phyloP scores from a whole-genome alignment of 2,329 filamentous ascomycete species.

The Aspergillus amoenus region DNA sequence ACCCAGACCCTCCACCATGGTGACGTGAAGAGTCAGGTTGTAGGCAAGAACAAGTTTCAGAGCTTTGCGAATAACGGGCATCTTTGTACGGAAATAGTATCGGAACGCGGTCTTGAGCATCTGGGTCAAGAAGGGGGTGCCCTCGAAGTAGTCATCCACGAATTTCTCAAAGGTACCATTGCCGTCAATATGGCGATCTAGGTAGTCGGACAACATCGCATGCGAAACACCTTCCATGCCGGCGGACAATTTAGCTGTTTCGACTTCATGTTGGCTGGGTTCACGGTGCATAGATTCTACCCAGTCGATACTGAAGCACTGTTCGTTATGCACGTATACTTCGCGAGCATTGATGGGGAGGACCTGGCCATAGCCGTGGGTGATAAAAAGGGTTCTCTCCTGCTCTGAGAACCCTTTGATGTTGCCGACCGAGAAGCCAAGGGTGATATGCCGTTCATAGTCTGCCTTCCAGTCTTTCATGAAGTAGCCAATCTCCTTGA shows the following conservation, averaged over 20 bases:
- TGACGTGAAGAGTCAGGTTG: constrained; percentile 92
- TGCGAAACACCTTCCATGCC: constrained; percentile 84
- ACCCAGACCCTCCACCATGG: constrained; percentile 85
- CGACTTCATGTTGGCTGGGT: constrained; percentile 78
- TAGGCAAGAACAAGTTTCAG: constrained; percentile 94
- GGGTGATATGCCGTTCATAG: constrained; percentile 84
- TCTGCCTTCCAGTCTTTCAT: constrained; percentile 99
- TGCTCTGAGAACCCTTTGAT: constrained; percentile 77
- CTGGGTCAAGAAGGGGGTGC: constrained; percentile 90
- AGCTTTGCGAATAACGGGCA: constrained; percentile 89
- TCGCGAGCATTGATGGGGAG: constrained; percentile 91
- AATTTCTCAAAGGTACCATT: constrained; percentile 90
- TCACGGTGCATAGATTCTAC: constrained; percentile 76
- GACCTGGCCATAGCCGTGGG: constrained; percentile 91
- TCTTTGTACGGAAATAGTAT: constrained; percentile 84
- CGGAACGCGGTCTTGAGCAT: constrained; percentile 95
- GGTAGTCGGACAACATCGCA: constrained; percentile 80
- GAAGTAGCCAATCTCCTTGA: constrained; percentile 97
- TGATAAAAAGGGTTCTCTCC: constrained; percentile 79
- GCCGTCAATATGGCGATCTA: constrained; percentile 90
- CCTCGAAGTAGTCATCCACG: constrained; percentile 94
- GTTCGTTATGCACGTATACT: constrained; percentile 87
- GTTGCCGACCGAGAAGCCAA: constrained; percentile 88
- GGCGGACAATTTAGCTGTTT: constrained; percentile 84
- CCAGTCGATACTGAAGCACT: constrained; percentile 93